These are phyloP conservation scores for Diphasiastrum complanatum DNA, from an alignment of 83 land plant species.

Conservation along the genomic window DNA sequence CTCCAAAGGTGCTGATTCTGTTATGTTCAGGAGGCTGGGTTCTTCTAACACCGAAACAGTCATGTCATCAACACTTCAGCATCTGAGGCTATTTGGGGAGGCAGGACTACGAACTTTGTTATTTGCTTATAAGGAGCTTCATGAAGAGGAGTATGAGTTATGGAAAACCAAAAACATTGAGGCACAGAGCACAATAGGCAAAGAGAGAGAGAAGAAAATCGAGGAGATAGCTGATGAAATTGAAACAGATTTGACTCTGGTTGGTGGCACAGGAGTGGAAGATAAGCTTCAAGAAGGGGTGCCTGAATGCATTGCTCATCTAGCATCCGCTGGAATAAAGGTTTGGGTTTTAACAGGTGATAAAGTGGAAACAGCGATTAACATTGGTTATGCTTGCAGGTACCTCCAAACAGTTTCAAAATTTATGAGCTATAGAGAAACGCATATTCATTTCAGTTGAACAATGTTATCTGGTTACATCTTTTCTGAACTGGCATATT, in stretches of 20 bases:
- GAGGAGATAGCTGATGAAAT: conserved; percentile 30
- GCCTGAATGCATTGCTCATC: conserved; percentile 47
- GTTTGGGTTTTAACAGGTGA: conserved; percentile 63
- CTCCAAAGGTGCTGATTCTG: conserved; percentile 35
- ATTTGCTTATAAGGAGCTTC: conserved; percentile 21
- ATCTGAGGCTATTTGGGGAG: conserved; percentile 24
- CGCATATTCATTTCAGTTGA: too few relatives aligned
- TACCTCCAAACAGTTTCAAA: not conserved
- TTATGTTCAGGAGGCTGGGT: conserved; percentile 27
- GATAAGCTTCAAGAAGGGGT: conserved; percentile 39
- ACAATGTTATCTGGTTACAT: too few relatives aligned
- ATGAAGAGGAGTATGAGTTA: conserved; percentile 15
- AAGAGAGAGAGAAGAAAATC: conserved; percentile 13
- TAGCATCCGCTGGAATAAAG: conserved; percentile 54
- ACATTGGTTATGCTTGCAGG: conserved; percentile 50
- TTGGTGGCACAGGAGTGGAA: conserved; percentile 37
- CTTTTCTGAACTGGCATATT: too few relatives aligned
- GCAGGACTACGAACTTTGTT: conserved; percentile 29
- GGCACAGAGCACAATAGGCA: conserved; percentile 18
- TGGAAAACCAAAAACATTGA: conserved; percentile 17
- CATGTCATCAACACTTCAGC: conserved; percentile 13
- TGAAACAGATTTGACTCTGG: conserved; percentile 22
- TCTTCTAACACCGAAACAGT: conserved; percentile 1
- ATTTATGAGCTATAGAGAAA: not conserved
- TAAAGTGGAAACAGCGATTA: conserved; percentile 62